Evolutionary conservation across 2,329 filamentous ascomycete genomes (phyloP), one percentile per base, ranked within the genome.

Genomic region (Alternaria sp.): DNA sequence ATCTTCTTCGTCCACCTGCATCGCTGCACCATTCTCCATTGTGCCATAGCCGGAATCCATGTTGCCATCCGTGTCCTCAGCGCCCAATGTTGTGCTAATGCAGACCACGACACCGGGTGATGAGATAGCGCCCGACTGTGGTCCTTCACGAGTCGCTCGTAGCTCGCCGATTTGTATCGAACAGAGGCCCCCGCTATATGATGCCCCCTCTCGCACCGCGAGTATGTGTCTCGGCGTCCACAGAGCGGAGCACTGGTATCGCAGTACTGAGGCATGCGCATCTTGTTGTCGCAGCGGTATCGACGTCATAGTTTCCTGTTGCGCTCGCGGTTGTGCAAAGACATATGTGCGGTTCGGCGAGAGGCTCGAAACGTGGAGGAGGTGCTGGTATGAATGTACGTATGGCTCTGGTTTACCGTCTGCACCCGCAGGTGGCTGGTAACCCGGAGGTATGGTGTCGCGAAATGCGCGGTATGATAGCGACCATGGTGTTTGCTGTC

Each of bases 381-480:
- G 57, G 65, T 78, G 75, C 49, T 76, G 72, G 64, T 74, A 74
- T 5, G 74, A 69, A 57, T 76, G 70, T 5, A 57, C 26, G 64
- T 67, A 66, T 23, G 67, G 50, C 23, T 64, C 28, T 6, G 71
- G 60, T 44, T 67, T 68, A 54, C 64, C 62, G 17, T 72, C 63
- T 40, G 65, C 60, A 21, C 66, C 62, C 2, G 46, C 51, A 5
- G 69, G 44, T 15, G 61, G 30, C n/a, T 64, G 54, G 45, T 69
- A 44, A 23, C 57, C 57, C 4, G 63, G 69, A 4, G 77, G 74
- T 7, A 66, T 60, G 2, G 67, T 70, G 55, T 77, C 73, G 61
- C 77, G 78, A 55, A 79, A 76, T 12, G 75, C 64, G 17, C 76
- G 76, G 60, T 79, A 76, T 32, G 64, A 69, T 40, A 80, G 73